Percentiles rank a stretch among this genome's conserved stretches.
Conservation (phyloP, 768 basidiomycete genomes). For the Tylopilus sp. region DNA sequence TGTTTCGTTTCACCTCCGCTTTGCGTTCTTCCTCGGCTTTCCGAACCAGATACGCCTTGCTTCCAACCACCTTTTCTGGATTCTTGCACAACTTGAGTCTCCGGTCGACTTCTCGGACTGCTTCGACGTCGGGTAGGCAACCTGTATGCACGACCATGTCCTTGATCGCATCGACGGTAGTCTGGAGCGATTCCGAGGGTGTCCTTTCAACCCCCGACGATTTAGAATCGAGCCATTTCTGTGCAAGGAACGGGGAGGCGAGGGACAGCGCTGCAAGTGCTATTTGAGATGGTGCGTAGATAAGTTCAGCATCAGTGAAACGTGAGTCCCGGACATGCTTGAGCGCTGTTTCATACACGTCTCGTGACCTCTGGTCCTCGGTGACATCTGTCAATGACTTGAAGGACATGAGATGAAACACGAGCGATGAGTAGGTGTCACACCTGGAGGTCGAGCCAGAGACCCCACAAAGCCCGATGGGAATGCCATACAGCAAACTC, state of each 20-base stretch:
- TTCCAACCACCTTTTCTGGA: conserved; percentile 93
- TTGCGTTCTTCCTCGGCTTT: conserved; percentile 68
- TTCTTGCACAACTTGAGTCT: conserved; percentile 88
- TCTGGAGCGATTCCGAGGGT: conserved; percentile 23
- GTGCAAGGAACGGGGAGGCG: conserved; percentile 55
- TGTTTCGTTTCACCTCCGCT: conserved; percentile 64
- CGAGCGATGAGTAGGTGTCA: conserved; percentile 7
- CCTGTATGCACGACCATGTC: conserved; percentile 51
- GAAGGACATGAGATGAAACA: conserved; percentile 8
- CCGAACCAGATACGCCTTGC: conserved; percentile 70
- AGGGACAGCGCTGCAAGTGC: conserved; percentile 77
- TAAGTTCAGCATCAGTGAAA: conserved; percentile 86
- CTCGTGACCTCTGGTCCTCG: conserved; percentile 44
- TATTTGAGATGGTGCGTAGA: conserved; percentile 92
- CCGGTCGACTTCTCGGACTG: conserved; percentile 86
- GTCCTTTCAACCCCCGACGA: conserved; percentile 7
- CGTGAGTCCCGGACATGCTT: conserved; percentile 73
- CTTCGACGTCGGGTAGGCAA: conserved; percentile 70
- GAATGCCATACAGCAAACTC: conserved; percentile 95
- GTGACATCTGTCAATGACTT: conserved; percentile 59
- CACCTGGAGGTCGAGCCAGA: conserved; percentile 88
- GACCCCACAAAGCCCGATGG: conserved; percentile 83
- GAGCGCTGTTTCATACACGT: conserved; percentile 63
- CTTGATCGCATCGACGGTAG: conserved; percentile 46
- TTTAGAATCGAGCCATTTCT: conserved; percentile 57